These are phyloP conservation scores for Aspergillus bertholletiae DNA, from an alignment of 495 filamentous ascomycete species.

Conservation along the genomic window DNA sequence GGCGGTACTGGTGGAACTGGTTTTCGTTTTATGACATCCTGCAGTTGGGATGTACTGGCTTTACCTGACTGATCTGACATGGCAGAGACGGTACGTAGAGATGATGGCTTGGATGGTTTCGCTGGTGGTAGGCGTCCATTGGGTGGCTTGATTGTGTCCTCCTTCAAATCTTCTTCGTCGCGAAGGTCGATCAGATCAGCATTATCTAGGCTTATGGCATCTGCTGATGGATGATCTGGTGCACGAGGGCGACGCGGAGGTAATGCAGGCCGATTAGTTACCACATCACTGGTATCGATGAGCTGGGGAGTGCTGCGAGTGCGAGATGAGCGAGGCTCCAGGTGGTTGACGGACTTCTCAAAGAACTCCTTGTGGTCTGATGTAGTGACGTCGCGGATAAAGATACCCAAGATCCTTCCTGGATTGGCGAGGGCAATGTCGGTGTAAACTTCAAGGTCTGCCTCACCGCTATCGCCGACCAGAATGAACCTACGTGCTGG, in stretches of 20 bases:
- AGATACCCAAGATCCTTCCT: constrained; percentile 75
- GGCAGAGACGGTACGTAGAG: constrained; percentile 48
- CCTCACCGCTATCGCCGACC: constrained; percentile 93
- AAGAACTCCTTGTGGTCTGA: constrained; percentile 67
- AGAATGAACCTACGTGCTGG: constrained; percentile 86
- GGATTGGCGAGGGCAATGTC: constrained; percentile 84
- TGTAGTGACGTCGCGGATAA: constrained; percentile 93
- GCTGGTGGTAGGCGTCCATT: constrained; percentile 44
- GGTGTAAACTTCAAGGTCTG: constrained; percentile 95
- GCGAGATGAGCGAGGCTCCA: constrained; percentile 17
- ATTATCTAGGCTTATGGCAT: constrained; percentile 35
- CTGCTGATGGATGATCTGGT: constrained; percentile 13
- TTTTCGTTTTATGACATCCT: constrained; percentile 35
- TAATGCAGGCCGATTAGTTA: constrained; percentile 28
- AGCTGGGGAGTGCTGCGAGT: constrained; percentile 29
- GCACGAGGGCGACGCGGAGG: constrained; percentile 32
- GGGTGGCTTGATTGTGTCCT: constrained; percentile 17
- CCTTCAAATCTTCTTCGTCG: constrained; percentile 37
- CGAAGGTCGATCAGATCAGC: constrained; percentile 64
- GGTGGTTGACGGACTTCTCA: constrained; percentile 58
- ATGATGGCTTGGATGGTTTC: constrained; percentile 64
- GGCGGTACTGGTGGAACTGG: constrained; percentile 43
- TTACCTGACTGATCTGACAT: constrained; percentile 12
- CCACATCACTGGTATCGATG: constrained; percentile 23
- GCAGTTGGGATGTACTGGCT: constrained; percentile 1